Evolutionary conservation across 805 yeast genomes (phyloP).

Genomic region (Cyberlindnera japonica): DNA sequence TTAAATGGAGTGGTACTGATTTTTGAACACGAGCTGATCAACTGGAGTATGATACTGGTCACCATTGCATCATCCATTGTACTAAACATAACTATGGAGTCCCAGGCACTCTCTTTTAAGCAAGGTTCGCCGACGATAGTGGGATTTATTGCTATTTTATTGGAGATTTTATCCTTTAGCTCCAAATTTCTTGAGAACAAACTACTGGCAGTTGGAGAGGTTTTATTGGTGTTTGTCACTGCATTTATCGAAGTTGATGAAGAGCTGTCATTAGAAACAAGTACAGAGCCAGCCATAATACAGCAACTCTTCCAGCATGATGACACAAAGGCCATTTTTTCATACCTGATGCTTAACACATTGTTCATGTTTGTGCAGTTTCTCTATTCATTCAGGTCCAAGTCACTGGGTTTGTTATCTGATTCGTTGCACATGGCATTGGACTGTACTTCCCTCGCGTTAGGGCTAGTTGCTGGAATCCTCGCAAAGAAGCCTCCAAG

Average conservation of each 20-base stretch:
- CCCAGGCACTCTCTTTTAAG: conserved; percentile 5
- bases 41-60: conserved; percentile 26
- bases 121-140: conserved; percentile 21
- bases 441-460: conserved; percentile 85
- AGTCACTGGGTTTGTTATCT: conserved; percentile 84
- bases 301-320: conserved; percentile 34
- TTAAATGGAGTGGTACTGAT: conserved; percentile 4
- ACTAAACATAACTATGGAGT: conserved; percentile 19
- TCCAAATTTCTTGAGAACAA: conserved; percentile 12
- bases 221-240: conserved; percentile 12
- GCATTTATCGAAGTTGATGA: conserved; percentile 17
- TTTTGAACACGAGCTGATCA: conserved; percentile 5
- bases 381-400: conserved; percentile 86
- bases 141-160: conserved; percentile 32
- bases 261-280: conserved; percentile 6
- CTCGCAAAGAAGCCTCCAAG: conserved; percentile 56
- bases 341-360: conserved; percentile 78
- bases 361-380: conserved; percentile 94
- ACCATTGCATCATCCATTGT: conserved; percentile 26
- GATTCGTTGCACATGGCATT: conserved; percentile 96
- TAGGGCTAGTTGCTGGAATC: conserved; percentile 85
- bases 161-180: conserved; percentile 35
- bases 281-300: conserved; percentile 15
- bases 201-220: conserved; percentile 14
- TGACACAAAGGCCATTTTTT: conserved; percentile 86